These are phyloP conservation scores for Fusarium phyllophilum DNA, from an alignment of 2,329 filamentous ascomycete genomes.

Conservation along the genomic window DNA sequence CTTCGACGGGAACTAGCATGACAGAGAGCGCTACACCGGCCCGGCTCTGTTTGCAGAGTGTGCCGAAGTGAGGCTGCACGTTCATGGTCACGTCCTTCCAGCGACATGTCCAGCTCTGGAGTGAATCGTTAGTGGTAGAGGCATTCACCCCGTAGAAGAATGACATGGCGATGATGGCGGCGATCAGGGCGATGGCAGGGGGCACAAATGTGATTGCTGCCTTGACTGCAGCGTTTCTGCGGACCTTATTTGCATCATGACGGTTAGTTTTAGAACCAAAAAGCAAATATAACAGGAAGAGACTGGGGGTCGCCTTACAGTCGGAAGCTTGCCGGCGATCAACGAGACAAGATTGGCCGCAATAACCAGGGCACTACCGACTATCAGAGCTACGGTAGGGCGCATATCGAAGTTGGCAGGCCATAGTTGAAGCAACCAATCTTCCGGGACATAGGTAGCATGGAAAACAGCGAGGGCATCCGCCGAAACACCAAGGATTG, in stretches of 20 bases:
- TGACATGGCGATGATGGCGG: conserved; percentile 62
- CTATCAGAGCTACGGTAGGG: conserved; percentile 65
- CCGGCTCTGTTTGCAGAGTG: conserved; percentile 66
- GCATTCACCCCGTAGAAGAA: conserved; percentile 68
- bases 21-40: conserved; percentile 64
- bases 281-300: conserved; percentile 6
- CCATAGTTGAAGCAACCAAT: conserved; percentile 66
- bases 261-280: conserved; percentile 26
- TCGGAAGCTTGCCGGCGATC: conserved; percentile 58
- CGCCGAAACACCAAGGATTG: conserved; percentile 64
- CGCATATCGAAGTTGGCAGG: conserved; percentile 66
- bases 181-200: conserved; percentile 47
- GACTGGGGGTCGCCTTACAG: conserved; percentile 55
- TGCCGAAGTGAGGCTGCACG: conserved; percentile 63
- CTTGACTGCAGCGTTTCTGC: conserved; percentile 31
- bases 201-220: conserved; percentile 39
- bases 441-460: conserved; percentile 59
- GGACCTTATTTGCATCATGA: conserved; percentile 30
- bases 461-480: conserved; percentile 66
- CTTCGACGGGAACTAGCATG: conserved; percentile 67
- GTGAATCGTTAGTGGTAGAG: conserved; percentile 62
- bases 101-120: conserved; percentile 72
- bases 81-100: conserved; percentile 66
- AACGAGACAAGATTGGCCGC: conserved; percentile 61
- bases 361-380: conserved; percentile 61